A percentile compares a stretch with the other conserved stretches of the same genome.
These are phyloP conservation scores for Phyllosticta paracitricarpa DNA, from an alignment of 2,329 filamentous ascomycete genomes.

Conservation along the genomic window DNA sequence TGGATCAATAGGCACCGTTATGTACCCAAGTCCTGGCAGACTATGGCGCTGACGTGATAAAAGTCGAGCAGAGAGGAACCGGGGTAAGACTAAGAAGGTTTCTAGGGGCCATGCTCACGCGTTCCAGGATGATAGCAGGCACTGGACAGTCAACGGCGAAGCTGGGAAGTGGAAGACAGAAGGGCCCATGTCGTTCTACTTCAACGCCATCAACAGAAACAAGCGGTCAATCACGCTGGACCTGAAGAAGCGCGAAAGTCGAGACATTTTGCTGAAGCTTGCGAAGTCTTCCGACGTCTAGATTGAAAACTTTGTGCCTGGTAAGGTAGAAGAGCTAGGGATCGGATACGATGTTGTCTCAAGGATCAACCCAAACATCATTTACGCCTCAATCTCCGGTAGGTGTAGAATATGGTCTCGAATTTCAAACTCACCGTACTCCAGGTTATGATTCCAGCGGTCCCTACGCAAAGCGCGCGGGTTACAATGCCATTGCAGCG, in stretches of 20 bases:
- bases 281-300: conserved; percentile 29
- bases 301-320: conserved; percentile 37
- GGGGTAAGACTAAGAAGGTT: conserved; percentile 8
- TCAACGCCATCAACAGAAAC: conserved; percentile 36
- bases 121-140: conserved; percentile 20
- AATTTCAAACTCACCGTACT: conserved; percentile 22
- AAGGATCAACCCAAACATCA: conserved; percentile 29
- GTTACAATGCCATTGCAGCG: conserved; percentile 38
- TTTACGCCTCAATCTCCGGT: conserved; percentile 36
- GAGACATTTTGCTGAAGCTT: conserved; percentile 16
- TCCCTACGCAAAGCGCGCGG: conserved; percentile 33
- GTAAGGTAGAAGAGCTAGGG: conserved; percentile 31
- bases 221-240: conserved; percentile 33
- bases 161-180: conserved; percentile 16
- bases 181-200: conserved; percentile 33
- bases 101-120: neutral
- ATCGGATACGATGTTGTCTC: conserved; percentile 31
- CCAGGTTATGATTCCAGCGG: conserved; percentile 33
- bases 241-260: conserved; percentile 29
- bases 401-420: neutral
- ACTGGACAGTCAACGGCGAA: conserved; percentile 23
- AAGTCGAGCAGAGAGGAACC: conserved; percentile 29
- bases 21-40: conserved; percentile 13
- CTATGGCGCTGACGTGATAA: conserved; percentile 26
- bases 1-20: conserved; percentile 6